Base-by-base conservation (phyloP, 73 alveolate species). In the Diophrys sp. region DNA sequence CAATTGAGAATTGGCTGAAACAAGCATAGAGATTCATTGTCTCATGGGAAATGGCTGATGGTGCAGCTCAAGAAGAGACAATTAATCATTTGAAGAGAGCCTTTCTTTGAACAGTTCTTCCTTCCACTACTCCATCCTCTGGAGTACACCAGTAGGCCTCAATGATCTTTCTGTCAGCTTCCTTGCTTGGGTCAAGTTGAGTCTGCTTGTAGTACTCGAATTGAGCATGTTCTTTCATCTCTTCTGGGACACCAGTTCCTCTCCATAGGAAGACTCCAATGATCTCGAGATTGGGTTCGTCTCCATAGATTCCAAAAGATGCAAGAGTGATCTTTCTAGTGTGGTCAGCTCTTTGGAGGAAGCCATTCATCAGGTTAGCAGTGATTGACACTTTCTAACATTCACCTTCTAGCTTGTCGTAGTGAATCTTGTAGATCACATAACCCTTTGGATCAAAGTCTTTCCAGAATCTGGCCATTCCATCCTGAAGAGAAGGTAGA, bases 211-310 rank as follows among this genome's bases (percentile, higher is more conserved):
- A 44, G 54, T 82, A 82, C 69, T 71, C 74, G 70, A 75, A 87
- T 31, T 81, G 73, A 80, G 78, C 34, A 44, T 82, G 73, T 29
- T 82, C 89, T 29, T 80, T 62, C 69, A 87, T 76, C 75, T 76
- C 91, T 53, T 73, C 71, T 53, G 88, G 94, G n/a, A 87, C 67
- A 11, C 74, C 94, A 27, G 62, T 66, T 33, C 94, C 94, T 75
- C 91, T 87, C 91, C 90, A 81, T 30, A 87, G 24, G 70, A 71
- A 34, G n/a, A 81, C 74, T 69, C 94, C 94, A 29, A 73, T 82
- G 32, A 87, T 87, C 75, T 83, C 87, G 73, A 82, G 81, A 74
- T 82, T 88, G 32, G 89, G 91, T 68, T 82, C 91, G 11, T 32
- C 71, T 26, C 94, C 94, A 75, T 74, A 82, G 30, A 78, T 87